These are phyloP conservation scores for Moniliella sp. DNA, from an alignment of 1,284 basidiomycete genomes.

Conservation along the genomic window DNA sequence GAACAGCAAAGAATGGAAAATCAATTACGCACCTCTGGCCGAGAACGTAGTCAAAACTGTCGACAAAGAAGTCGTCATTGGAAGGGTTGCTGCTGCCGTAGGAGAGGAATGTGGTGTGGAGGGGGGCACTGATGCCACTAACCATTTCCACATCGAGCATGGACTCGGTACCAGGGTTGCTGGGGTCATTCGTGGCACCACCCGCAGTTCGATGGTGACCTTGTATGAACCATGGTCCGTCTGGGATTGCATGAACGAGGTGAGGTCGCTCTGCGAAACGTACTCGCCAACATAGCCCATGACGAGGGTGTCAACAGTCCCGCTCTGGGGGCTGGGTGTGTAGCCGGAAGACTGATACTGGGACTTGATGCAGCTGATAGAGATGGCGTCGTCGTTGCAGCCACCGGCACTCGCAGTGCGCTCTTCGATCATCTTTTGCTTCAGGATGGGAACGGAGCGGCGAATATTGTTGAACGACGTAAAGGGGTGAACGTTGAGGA, in stretches of 20 bases:
- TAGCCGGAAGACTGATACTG: too few relatives aligned
- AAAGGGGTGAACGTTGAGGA: too few relatives aligned
- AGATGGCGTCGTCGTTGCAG: too few relatives aligned
- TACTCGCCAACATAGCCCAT: conserved; percentile 5
- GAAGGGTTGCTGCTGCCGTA: conserved; percentile 3
- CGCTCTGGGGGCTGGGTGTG: too few relatives aligned
- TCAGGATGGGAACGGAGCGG: too few relatives aligned
- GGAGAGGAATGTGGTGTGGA: conserved; percentile 3
- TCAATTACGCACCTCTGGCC: not conserved
- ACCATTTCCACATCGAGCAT: conserved; percentile 5
- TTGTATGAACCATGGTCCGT: not conserved
- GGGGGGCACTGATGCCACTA: conserved; percentile 2
- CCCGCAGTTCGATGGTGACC: conserved; percentile 1
- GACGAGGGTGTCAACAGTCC: too few relatives aligned
- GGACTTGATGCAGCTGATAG: too few relatives aligned
- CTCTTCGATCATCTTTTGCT: too few relatives aligned
- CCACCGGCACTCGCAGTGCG: too few relatives aligned
- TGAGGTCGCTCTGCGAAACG: conserved; percentile 3
- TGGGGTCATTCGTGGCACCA: conserved; percentile 5
- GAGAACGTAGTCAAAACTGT: conserved; percentile 2
- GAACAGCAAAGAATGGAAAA: not conserved
- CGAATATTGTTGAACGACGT: too few relatives aligned
- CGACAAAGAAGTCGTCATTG: conserved; percentile 5
- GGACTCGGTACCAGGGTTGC: conserved; percentile 1
- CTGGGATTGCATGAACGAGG: conserved; percentile 1